Evolutionary conservation across 345 rosid genomes (phyloP).

Genomic region (Combretum micranthum): DNA sequence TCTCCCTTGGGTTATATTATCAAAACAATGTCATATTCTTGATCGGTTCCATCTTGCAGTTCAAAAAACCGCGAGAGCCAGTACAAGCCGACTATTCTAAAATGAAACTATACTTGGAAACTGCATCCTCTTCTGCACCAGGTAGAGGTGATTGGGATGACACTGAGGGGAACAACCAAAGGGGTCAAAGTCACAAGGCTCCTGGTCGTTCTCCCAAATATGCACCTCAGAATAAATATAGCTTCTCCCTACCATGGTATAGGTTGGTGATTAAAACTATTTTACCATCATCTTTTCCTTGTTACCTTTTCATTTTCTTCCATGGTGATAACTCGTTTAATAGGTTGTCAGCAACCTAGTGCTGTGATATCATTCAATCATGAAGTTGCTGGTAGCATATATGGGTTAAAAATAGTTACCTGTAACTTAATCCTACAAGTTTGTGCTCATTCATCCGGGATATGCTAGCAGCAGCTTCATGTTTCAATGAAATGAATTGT

Average conservation of each 20-base stretch:
- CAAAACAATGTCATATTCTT: neutral
- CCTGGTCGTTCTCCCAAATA: constrained; percentile 7
- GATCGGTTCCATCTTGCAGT: constrained; percentile 1
- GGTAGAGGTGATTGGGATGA: constrained; percentile 14
- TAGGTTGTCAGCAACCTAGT: too few relatives aligned
- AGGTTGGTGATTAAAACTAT: constrained; percentile 38
- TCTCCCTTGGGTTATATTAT: neutral
- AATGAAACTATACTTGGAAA: neutral
- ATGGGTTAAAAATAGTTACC: neutral
- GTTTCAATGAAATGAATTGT: too few relatives aligned
- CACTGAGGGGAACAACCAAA: constrained; percentile 13
- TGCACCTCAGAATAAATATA: constrained; percentile 29
- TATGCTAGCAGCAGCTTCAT: too few relatives aligned
- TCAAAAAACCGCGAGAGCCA: neutral
- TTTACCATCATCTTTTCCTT: neutral
- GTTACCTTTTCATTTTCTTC: neutral
- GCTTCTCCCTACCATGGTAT: constrained; percentile 42
- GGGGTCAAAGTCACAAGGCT: constrained; percentile 16
- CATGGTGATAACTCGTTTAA: neutral
- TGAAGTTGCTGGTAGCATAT: too few relatives aligned
- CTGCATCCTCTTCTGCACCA: neutral
- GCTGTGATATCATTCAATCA: too few relatives aligned
- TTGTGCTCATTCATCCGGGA: constrained; percentile 28
- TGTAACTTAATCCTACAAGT: neutral
- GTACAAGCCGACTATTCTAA: neutral